Conservation (phyloP, 2,329 filamentous ascomycete genomes). For the Ophiobolus disseminans region DNA sequence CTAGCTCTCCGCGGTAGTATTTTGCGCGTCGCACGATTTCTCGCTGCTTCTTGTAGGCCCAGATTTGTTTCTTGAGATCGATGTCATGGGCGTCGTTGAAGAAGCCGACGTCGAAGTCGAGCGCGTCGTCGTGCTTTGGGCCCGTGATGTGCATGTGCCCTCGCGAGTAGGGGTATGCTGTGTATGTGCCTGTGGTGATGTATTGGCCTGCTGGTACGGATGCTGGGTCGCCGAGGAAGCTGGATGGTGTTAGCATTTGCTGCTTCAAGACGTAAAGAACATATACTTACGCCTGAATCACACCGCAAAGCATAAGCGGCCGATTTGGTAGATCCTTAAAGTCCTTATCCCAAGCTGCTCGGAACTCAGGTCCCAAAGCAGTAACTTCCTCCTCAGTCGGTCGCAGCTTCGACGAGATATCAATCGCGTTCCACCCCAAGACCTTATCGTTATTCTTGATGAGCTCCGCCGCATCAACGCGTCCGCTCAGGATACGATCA, state of each 20-base stretch:
- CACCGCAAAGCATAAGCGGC: constrained; percentile 58
- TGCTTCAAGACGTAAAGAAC: background rate
- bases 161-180: constrained; percentile 66
- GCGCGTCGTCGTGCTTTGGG: constrained; percentile 52
- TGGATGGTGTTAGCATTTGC: constrained; percentile 9
- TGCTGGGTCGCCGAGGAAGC: constrained; percentile 41
- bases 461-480: constrained; percentile 55
- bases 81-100: constrained; percentile 62
- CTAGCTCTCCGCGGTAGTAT: constrained; percentile 55
- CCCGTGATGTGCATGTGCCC: constrained; percentile 67
- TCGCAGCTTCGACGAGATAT: constrained; percentile 64
- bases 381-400: constrained; percentile 61
- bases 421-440: constrained; percentile 65
- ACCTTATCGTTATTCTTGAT: constrained; percentile 57
- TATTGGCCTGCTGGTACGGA: constrained; percentile 56
- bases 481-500: constrained; percentile 61
- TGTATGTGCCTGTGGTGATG: constrained; percentile 61
- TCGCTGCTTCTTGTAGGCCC: constrained; percentile 68
- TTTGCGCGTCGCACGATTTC: constrained; percentile 64
- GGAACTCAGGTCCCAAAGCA: constrained; percentile 61
- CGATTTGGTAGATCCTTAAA: constrained; percentile 57
- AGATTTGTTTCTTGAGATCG: constrained; percentile 66
- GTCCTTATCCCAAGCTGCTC: constrained; percentile 62
- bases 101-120: constrained; percentile 66
- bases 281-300: constrained; percentile 44